Evolutionary conservation across 2,329 filamentous ascomycete genomes (phyloP).

Genomic region (Phyllachora maydis): DNA sequence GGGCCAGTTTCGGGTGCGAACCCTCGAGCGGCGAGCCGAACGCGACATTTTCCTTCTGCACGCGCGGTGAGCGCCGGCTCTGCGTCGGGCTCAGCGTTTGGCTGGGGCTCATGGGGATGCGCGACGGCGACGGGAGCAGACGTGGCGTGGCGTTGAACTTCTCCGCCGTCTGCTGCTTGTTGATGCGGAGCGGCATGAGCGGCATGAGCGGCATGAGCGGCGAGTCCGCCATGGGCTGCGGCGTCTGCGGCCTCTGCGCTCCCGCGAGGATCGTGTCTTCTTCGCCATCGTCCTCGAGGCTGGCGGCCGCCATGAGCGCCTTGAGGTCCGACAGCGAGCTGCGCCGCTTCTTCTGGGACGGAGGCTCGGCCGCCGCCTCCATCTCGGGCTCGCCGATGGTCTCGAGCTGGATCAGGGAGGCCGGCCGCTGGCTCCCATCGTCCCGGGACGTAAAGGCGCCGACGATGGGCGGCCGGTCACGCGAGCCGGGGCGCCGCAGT

Average conservation of each 20-base stretch:
- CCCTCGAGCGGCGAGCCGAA: too few species aligned
- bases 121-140: conserved; percentile 21
- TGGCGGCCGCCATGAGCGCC: conserved; percentile 38
- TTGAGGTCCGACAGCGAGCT: conserved; percentile 80
- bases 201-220: too few species aligned
- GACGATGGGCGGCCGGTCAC: conserved; percentile 37
- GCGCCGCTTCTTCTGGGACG: conserved; percentile 58
- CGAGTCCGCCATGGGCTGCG: conserved; percentile 7
- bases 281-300: conserved; percentile 19
- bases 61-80: conserved; percentile 16
- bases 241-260: conserved; percentile 9
- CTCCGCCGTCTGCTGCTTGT: conserved; percentile 31
- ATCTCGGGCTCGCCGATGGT: conserved; percentile 37
- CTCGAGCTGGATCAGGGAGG: conserved; percentile 35
- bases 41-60: conserved; percentile 26
- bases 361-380: conserved; percentile 16
- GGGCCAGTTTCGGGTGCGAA: conserved; percentile 4
- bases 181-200: conserved; percentile 26
- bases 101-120: conserved; percentile 29
- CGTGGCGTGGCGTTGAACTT: conserved; percentile 33
- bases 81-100: conserved; percentile 13
- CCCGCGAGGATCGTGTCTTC: too few species aligned
- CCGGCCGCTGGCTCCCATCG: conserved; percentile 26
- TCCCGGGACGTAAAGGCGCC: conserved; percentile 48
- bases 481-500: conserved; percentile 28